Percentiles rank a stretch among this genome's conserved stretches.
Evolutionary conservation across 73 alveolate genomes (phyloP).

Genomic region (Tetrahymena malaccensis): DNA sequence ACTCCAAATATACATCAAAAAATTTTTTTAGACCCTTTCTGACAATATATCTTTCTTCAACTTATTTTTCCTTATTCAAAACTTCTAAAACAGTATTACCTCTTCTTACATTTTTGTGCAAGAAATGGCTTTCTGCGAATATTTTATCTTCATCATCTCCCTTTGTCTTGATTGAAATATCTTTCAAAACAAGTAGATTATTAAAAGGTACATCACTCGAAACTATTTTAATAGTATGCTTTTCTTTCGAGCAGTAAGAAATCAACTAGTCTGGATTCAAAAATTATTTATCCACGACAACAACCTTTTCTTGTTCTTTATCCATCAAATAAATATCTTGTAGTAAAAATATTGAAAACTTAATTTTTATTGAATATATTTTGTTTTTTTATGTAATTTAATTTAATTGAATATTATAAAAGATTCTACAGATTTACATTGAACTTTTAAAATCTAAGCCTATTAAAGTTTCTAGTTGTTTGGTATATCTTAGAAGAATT

Average conservation of each 20-base stretch:
- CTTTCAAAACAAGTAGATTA: background rate
- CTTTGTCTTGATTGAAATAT: background rate
- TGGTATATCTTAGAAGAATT: background rate
- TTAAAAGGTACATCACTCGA: background rate
- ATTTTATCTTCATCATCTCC: background rate
- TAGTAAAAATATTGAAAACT: background rate
- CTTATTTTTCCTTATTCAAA: background rate
- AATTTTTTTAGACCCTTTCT: slow-evolving; percentile 68
- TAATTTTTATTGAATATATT: too few species aligned
- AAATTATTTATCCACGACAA: background rate
- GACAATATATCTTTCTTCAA: background rate
- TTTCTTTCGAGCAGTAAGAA: background rate
- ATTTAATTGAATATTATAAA: too few species aligned
- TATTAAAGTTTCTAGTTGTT: background rate
- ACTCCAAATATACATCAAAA: slow-evolving; percentile 50
- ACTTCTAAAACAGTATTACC: slow-evolving; percentile 23
- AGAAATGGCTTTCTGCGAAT: background rate
- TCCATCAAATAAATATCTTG: background rate
- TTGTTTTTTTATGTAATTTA: too few species aligned
- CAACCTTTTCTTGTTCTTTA: background rate
- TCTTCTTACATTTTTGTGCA: slow-evolving; percentile 34
- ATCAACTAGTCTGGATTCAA: background rate
- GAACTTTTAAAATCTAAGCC: background rate
- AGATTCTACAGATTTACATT: background rate
- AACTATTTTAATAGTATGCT: background rate